Conservation (phyloP, 768 basidiomycete species). For the Phaffia tasmanica region DNA sequence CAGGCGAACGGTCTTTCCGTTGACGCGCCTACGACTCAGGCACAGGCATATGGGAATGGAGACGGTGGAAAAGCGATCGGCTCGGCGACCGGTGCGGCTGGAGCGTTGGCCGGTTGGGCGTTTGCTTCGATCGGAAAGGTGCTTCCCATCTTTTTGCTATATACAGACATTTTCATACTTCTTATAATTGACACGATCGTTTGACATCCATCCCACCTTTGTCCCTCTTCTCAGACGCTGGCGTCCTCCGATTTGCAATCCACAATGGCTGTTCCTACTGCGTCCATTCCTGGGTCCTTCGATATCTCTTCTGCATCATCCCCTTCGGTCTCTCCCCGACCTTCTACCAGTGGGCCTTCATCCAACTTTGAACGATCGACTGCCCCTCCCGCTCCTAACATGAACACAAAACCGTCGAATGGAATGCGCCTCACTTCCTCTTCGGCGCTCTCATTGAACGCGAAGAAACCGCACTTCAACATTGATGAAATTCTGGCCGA, state of each 20-base stretch:
- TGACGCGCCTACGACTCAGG: slow-evolving; percentile 34
- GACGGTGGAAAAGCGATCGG: slow-evolving; percentile 42
- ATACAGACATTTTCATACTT: neutral
- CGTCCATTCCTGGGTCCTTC: slow-evolving; percentile 26
- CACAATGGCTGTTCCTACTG: slow-evolving; percentile 32
- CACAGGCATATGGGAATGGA: slow-evolving; percentile 31
- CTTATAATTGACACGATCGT: neutral
- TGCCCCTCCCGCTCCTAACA: slow-evolving; percentile 23
- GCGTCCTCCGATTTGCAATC: slow-evolving; percentile 62
- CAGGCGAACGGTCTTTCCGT: slow-evolving; percentile 31
- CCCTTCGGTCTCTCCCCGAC: slow-evolving; percentile 25
- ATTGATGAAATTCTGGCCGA: slow-evolving; percentile 21
- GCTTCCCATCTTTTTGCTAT: slow-evolving; percentile 39
- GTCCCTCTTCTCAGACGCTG: slow-evolving; percentile 43
- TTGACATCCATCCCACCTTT: neutral
- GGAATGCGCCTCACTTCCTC: neutral
- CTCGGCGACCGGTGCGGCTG: slow-evolving; percentile 80
- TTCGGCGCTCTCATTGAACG: slow-evolving; percentile 16
- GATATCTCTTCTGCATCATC: slow-evolving; percentile 46
- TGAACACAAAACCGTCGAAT: slow-evolving; percentile 15
- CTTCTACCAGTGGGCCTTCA: slow-evolving; percentile 1
- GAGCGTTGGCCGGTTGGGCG: slow-evolving; percentile 89
- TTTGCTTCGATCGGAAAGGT: slow-evolving; percentile 79
- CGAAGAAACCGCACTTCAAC: slow-evolving; percentile 10
- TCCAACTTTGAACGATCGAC: neutral